A percentile compares a stretch with the other conserved stretches of the same genome.
Evolutionary conservation across 495 filamentous ascomycete genomes (phyloP).

Genomic region (Coniosporium apollinis): DNA sequence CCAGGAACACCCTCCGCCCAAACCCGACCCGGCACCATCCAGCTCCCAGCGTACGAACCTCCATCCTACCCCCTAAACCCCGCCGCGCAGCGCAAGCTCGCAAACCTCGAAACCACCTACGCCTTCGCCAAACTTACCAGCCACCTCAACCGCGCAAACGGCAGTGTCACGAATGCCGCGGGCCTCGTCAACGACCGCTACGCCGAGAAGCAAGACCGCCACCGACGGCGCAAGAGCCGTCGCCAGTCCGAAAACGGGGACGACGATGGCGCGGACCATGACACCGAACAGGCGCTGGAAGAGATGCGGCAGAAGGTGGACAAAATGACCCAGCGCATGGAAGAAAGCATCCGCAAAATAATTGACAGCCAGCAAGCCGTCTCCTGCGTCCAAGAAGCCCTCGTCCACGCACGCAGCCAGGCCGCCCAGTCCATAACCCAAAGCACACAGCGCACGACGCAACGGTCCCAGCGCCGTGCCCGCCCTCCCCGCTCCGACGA

Average conservation of each 20-base stretch:
- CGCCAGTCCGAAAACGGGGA: constrained; percentile 7
- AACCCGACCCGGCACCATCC: too few species aligned
- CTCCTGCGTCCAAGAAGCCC: constrained; percentile 5
- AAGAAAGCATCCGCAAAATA: constrained; percentile 20
- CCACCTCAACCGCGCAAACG: constrained; percentile 12
- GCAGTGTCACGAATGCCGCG: constrained; percentile 8
- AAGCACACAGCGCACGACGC: not conserved
- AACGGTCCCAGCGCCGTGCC: constrained; percentile 5
- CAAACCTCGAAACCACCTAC: constrained; percentile 1
- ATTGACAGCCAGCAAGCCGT: constrained; percentile 18
- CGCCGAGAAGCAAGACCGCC: not conserved
- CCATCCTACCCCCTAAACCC: constrained; percentile 18
- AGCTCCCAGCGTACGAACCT: constrained; percentile 19
- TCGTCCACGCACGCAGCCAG: constrained; percentile 6
- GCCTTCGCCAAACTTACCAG: constrained; percentile 10
- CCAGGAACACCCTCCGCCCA: too few species aligned
- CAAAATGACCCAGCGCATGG: constrained; percentile 21
- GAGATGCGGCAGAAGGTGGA: constrained; percentile 17
- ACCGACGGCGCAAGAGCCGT: constrained; percentile 4
- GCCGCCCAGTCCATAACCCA: constrained; percentile 11
- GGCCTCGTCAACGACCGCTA: constrained; percentile 20
- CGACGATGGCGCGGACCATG: constrained; percentile 7
- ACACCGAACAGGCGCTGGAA: constrained; percentile 8
- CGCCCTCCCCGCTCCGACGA: constrained; percentile 2
- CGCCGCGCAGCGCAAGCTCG: constrained; percentile 15